phyloP scores from a whole-genome alignment of 768 basidiomycete genomes.

The Rhizopogon vesiculosus region DNA sequence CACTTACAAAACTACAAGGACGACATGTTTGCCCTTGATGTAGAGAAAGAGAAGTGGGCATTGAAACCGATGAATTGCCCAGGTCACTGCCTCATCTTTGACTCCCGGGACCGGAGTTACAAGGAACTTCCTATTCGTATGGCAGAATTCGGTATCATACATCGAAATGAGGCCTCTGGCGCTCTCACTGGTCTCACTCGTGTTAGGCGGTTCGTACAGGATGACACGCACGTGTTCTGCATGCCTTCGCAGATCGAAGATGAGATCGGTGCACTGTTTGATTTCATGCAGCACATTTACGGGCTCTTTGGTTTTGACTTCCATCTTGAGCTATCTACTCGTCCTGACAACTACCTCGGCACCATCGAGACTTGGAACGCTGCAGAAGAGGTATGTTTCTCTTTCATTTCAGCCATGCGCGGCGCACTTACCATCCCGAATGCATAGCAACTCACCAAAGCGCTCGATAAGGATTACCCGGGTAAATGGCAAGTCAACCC shows the following conservation, averaged over 20 bases:
- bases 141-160: slow-evolving; percentile 98
- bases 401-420: not conserved
- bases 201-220: slow-evolving; percentile 93
- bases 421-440: slow-evolving; percentile 3
- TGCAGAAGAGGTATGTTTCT: slow-evolving; percentile 67
- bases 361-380: slow-evolving; percentile 84
- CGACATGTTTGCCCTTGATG: slow-evolving; percentile 92
- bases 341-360: slow-evolving; percentile 93
- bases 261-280: slow-evolving; percentile 84
- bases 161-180: slow-evolving; percentile 94
- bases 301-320: slow-evolving; percentile 94
- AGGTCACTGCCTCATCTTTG: slow-evolving; percentile 94
- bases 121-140: slow-evolving; percentile 94
- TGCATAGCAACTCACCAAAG: slow-evolving; percentile 71
- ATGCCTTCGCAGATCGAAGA: slow-evolving; percentile 88
- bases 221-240: slow-evolving; percentile 98
- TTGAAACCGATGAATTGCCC: slow-evolving; percentile 99
- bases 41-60: slow-evolving; percentile 95
- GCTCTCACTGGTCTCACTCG: slow-evolving; percentile 90
- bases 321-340: slow-evolving; percentile 90
- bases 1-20: slow-evolving; percentile 99
- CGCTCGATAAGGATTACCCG: slow-evolving; percentile 81
- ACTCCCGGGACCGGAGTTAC: slow-evolving; percentile 89
- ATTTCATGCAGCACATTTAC: slow-evolving; percentile 93
- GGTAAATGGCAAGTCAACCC: slow-evolving; percentile 92